A percentile compares a stretch with the other conserved stretches of the same genome.
These are phyloP conservation scores for Cladosporium velox DNA, from an alignment of 2,329 filamentous ascomycete genomes.

Conservation along the genomic window DNA sequence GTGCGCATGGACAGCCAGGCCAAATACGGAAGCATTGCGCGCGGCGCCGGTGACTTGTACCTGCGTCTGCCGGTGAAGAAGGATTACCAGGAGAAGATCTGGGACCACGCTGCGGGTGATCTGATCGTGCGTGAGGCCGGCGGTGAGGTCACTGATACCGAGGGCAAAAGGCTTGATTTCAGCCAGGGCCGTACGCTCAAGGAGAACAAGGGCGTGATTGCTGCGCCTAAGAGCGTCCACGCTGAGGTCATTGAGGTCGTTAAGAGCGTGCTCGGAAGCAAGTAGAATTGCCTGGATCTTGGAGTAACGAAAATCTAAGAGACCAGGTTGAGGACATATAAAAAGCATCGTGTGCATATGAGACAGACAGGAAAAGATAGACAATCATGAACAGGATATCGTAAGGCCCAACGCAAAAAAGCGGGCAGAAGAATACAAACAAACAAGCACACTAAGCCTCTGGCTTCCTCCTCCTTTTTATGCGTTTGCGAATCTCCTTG, in stretches of 20 bases:
- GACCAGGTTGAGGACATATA: not conserved
- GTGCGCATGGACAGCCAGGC: slow-evolving; percentile 98
- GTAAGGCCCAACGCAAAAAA: not conserved
- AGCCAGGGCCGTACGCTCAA: slow-evolving; percentile 79
- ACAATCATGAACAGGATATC: not conserved
- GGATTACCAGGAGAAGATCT: slow-evolving; percentile 97
- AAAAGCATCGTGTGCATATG: slow-evolving; percentile 9
- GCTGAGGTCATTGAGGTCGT: slow-evolving; percentile 76
- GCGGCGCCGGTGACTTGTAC: slow-evolving; percentile 93
- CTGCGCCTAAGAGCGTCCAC: slow-evolving; percentile 77
- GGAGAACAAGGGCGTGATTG: slow-evolving; percentile 91
- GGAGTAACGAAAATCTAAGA: not conserved
- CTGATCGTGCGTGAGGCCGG: slow-evolving; percentile 93
- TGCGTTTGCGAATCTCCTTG: slow-evolving; percentile 1
- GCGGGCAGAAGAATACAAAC: not conserved
- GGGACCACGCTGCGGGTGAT: slow-evolving; percentile 96
- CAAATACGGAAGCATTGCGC: slow-evolving; percentile 93
- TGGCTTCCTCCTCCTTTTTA: slow-evolving; percentile 5
- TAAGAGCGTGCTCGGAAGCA: slow-evolving; percentile 68
- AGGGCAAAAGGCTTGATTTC: slow-evolving; percentile 85
- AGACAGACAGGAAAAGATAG: no score
- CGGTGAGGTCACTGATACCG: slow-evolving; percentile 85
- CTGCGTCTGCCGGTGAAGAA: slow-evolving; percentile 81
- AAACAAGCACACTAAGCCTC: not conserved
- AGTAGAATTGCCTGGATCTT: slow-evolving; percentile 36